Conservation (phyloP, 2,329 filamentous ascomycete genomes). For the Beauveria sp. region DNA sequence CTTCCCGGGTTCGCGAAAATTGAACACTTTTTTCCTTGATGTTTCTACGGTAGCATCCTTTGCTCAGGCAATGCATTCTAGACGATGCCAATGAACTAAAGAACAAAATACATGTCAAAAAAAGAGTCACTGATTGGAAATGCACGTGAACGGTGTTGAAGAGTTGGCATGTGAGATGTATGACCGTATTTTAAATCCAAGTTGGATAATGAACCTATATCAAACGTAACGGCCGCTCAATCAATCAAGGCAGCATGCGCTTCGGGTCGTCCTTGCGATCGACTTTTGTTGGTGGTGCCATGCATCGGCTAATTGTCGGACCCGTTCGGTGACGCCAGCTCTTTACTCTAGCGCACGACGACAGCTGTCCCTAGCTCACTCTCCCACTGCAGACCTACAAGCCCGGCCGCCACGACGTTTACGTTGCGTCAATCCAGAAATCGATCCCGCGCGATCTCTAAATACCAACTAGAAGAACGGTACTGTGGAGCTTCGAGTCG, state of each 20-base stretch:
- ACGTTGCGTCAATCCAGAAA: background rate
- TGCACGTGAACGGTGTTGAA: background rate
- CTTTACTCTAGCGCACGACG: background rate
- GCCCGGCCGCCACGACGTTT: background rate
- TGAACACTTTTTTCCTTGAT: conserved; percentile 21
- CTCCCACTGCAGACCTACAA: conserved; percentile 1
- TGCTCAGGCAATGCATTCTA: conserved; percentile 31
- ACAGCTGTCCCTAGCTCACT: conserved; percentile 8
- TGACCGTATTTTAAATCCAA: background rate
- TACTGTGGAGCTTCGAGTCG: background rate
- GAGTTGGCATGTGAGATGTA: no score
- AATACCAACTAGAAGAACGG: background rate
- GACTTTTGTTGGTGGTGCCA: background rate
- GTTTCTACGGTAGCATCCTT: conserved; percentile 35
- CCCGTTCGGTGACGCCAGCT: background rate
- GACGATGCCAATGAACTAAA: conserved; percentile 24
- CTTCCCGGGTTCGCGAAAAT: conserved; percentile 25
- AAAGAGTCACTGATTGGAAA: background rate
- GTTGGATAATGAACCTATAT: background rate
- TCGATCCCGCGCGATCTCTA: background rate
- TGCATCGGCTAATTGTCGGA: background rate
- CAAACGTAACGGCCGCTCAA: background rate
- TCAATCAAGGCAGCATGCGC: background rate
- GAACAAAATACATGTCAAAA: background rate
- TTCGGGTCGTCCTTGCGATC: background rate